A percentile compares a stretch with the other conserved stretches of the same genome.
phyloP scores from a whole-genome alignment of 768 basidiomycete genomes.

The Leccinum variicolor region DNA sequence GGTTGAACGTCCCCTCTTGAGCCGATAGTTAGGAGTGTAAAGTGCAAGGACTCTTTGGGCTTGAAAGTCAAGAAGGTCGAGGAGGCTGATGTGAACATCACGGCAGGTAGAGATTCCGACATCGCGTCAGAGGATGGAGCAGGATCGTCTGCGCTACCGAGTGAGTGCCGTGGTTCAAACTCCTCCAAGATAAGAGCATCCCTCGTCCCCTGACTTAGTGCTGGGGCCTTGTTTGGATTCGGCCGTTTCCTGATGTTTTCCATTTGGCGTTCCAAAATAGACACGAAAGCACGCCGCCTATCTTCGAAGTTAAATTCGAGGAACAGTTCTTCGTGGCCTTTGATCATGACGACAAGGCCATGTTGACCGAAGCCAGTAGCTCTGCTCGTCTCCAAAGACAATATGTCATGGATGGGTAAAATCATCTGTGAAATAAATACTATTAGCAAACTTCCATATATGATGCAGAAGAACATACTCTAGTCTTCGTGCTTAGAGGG shows the following conservation, averaged over 20 bases:
- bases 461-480: constrained; percentile 48
- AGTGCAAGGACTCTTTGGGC: constrained; percentile 76
- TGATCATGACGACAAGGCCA: constrained; percentile 86
- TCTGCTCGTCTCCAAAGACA: constrained; percentile 79
- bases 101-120: constrained; percentile 75
- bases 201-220: constrained; percentile 51
- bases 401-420: constrained; percentile 84
- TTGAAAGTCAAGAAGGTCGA: constrained; percentile 97
- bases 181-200: constrained; percentile 85
- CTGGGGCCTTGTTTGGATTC: constrained; percentile 39
- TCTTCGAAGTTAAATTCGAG: constrained; percentile 87
- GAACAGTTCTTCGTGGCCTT: constrained; percentile 96
- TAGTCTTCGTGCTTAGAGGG: constrained; percentile 73
- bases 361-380: constrained; percentile 88
- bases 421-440: constrained; percentile 68
- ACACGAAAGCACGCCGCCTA: constrained; percentile 74
- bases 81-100: constrained; percentile 95
- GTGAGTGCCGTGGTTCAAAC: constrained; percentile 54
- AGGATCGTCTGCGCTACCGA: constrained; percentile 38
- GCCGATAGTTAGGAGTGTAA: constrained; percentile 95
- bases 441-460: constrained; percentile 2
- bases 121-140: constrained; percentile 49
- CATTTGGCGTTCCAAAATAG: constrained; percentile 74
- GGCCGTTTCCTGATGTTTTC: constrained; percentile 61
- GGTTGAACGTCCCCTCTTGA: constrained; percentile 97